A percentile compares a stretch with the other conserved stretches of the same genome.
Evolutionary conservation across 176 grass and related monocot species (phyloP).

Genomic region (Calamus simplicifolius): DNA sequence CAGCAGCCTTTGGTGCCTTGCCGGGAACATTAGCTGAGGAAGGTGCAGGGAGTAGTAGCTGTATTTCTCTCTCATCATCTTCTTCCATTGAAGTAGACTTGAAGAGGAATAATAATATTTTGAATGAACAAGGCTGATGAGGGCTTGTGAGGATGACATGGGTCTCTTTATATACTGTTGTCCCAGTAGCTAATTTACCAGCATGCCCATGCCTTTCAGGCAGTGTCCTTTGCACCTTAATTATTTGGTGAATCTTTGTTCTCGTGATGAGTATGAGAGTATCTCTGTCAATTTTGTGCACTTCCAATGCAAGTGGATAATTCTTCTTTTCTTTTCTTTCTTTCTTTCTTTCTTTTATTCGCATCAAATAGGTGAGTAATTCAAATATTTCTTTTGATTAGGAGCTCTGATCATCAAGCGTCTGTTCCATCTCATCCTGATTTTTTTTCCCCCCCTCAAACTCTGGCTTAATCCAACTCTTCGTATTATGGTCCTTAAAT

Average conservation of each 20-base stretch:
- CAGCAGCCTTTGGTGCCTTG: not conserved
- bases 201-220: conserved; percentile 16
- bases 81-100: conserved; percentile 50
- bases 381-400: too few relatives aligned
- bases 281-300: not conserved
- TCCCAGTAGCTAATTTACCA: conserved; percentile 5
- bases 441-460: too few relatives aligned
- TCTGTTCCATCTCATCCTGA: too few relatives aligned
- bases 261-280: not conserved
- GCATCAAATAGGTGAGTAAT: too few relatives aligned
- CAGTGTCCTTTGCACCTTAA: not conserved
- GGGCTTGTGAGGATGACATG: not conserved
- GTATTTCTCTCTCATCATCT: conserved; percentile 44
- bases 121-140: conserved; percentile 5
- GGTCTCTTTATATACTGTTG: conserved; percentile 3
- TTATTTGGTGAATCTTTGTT: not conserved
- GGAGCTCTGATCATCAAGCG: too few relatives aligned
- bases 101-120: conserved; percentile 13
- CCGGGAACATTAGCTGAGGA: conserved; percentile 10
- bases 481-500: too few relatives aligned
- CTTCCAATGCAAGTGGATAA: not conserved
- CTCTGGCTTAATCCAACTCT: too few relatives aligned
- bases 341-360: too few relatives aligned
- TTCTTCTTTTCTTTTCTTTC: too few relatives aligned
- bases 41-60: conserved; percentile 42